These are phyloP conservation scores for Papiliotrema fonsecae DNA, from an alignment of 1,284 basidiomycete species.

Conservation along the genomic window DNA sequence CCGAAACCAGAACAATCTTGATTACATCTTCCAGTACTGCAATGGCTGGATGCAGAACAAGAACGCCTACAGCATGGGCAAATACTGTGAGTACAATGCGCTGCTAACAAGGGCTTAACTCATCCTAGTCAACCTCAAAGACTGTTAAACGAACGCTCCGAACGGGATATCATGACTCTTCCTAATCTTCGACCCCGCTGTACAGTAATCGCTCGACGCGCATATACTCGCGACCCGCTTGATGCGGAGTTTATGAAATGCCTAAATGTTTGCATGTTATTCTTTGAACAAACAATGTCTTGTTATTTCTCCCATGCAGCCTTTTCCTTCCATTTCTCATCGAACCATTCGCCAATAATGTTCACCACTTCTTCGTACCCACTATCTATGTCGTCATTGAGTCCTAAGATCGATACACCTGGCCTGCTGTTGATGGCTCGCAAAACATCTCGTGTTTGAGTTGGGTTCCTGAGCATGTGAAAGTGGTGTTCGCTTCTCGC, in stretches of 20 bases:
- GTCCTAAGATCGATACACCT: conserved; percentile 29
- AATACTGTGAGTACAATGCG: conserved; percentile 51
- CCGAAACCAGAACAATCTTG: conserved; percentile 58
- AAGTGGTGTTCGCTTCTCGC: conserved; percentile 26
- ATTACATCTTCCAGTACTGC: conserved; percentile 66
- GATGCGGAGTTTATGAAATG: too few relatives aligned
- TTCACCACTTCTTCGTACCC: conserved; percentile 28
- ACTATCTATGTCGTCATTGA: conserved; percentile 43
- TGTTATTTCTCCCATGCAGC: conserved; percentile 35
- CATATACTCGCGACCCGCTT: neutral
- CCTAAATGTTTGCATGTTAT: too few relatives aligned
- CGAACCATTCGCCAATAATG: conserved; percentile 38
- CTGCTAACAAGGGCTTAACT: neutral
- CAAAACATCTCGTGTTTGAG: conserved; percentile 25
- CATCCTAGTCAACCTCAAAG: conserved; percentile 15
- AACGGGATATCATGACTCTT: conserved; percentile 1
- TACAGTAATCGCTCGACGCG: neutral
- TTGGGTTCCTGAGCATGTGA: conserved; percentile 35
- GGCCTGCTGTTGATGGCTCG: conserved; percentile 25
- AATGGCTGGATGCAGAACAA: conserved; percentile 73
- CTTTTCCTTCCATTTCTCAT: conserved; percentile 34
- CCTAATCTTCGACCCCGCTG: neutral
- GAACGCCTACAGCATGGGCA: conserved; percentile 59
- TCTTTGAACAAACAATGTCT: too few relatives aligned
- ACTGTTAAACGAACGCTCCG: conserved; percentile 11